Conservation (phyloP, 208 protist species). For the Willaertia magna region DNA sequence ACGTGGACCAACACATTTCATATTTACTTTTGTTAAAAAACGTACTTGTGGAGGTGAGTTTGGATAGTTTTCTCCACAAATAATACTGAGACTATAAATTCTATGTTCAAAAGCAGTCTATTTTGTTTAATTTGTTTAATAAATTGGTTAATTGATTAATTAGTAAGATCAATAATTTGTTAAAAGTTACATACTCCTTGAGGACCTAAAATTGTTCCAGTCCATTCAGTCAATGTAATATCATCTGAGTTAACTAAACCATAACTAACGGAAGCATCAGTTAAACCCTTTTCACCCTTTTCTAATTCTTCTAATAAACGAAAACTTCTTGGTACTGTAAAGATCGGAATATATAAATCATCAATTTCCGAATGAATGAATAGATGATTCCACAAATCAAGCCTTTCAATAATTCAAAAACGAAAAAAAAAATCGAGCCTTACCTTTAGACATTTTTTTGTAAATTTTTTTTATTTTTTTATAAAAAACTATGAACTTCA, state of each 20-base stretch:
- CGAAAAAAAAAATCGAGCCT: no score
- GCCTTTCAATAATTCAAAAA: no score
- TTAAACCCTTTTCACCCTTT: slow-evolving; percentile 59
- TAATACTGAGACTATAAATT: slow-evolving; percentile 48
- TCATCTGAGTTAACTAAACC: slow-evolving; percentile 46
- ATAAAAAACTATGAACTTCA: no score
- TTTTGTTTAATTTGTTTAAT: no score
- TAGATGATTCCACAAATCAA: no score
- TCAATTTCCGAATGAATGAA: no score
- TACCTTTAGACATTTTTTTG: no score
- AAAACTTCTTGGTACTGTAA: slow-evolving; percentile 55
- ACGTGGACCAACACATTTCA: slow-evolving; percentile 40
- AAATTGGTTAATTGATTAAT: slow-evolving; percentile 5
- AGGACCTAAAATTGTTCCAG: slow-evolving; percentile 55
- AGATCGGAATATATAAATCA: no score
- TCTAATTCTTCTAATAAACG: slow-evolving; percentile 59
- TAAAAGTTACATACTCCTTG: slow-evolving; percentile 23
- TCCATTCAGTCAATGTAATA: slow-evolving; percentile 44
- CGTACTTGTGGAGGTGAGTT: slow-evolving; percentile 35
- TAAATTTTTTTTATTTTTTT: no score
- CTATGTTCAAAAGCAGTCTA: slow-evolving; percentile 45
- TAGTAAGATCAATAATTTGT: not conserved
- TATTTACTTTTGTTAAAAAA: slow-evolving; percentile 47
- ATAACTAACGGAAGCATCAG: slow-evolving; percentile 49
- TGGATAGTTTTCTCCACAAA: slow-evolving; percentile 49